Base-by-base conservation (phyloP, 2,329 filamentous ascomycete species). In the Aspergillus bombycis region DNA sequence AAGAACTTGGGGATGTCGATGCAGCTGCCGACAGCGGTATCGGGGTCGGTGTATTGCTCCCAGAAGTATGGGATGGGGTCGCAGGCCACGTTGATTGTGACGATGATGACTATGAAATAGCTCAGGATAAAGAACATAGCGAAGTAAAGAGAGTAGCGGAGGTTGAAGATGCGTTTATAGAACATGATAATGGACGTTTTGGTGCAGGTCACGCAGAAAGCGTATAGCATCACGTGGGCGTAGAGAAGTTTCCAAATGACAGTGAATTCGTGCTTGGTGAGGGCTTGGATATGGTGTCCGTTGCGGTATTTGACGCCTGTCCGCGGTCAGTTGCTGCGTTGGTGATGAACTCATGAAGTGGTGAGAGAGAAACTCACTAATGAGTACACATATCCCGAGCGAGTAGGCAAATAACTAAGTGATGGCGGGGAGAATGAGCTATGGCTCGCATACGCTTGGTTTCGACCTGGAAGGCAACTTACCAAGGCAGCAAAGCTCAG, bases 101-200 rank as follows among this genome's bases (percentile, higher is more conserved):
- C 30, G 45, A 52, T 38, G 21, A 52, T 28, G 28, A 30, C 36
- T n/a, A 59, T 28, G 30, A 46, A 59, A n/a, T 59, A 59, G 46
- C 45, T 14, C 2, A 52, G 34, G 12, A 52, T 48, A 5, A 59
- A 41, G 57, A 59, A 59, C 12, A 59, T 21, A 21, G 23, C 19
- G n/a, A 59, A 19, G 3, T 36, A 32, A 8, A 59, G 45, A 23
- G 57, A 19, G 30, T 36, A 59, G 30, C 34, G 45, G 23, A 59
- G 36, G 10, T 36, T 36, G 32, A 59, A 59, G 28, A 59, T 59
- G 32, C 57, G 57, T 21, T 36, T 34, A 32, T 59, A 59, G 57
- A 59, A 59, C 28, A 59, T 19, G n/a, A 59, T 48, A 19, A 59
- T 59, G 19, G 57, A 59, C 4, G 45, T 48, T 52, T 59, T 59